Evolutionary conservation across 495 filamentous ascomycete genomes (phyloP).

Genomic region (Podospora tetraspora): DNA sequence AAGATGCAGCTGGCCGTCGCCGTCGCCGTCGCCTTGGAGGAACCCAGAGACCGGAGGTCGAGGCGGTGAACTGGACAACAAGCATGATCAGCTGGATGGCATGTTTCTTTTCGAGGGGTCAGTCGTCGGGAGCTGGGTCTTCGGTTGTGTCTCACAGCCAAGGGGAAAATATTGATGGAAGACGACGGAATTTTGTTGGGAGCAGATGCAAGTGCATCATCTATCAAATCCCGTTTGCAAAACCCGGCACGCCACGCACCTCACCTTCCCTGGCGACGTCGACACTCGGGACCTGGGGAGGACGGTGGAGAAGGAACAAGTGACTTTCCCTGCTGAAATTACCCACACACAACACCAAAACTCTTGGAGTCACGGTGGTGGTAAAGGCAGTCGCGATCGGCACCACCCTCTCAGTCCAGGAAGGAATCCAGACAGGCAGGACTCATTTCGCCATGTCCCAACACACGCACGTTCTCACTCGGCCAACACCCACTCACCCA

Average conservation of each 20-base stretch:
- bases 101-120: neutral
- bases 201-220: constrained; percentile 5
- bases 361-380: neutral
- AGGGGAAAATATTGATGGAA: neutral
- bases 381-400: neutral
- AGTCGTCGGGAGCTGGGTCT: neutral
- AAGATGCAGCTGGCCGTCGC: constrained; percentile 4
- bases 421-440: neutral
- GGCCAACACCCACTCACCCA: neutral
- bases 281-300: neutral
- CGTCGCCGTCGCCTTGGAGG: neutral
- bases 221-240: neutral
- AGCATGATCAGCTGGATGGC: neutral
- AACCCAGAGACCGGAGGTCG: constrained; percentile 1
- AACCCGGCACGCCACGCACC: neutral
- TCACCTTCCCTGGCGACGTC: neutral
- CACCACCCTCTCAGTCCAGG: neutral
- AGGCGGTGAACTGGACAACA: neutral
- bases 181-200: neutral
- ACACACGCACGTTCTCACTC: neutral
- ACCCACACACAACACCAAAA: neutral
- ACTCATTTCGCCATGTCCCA: constrained; percentile 8
- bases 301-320: neutral
- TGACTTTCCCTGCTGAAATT: neutral
- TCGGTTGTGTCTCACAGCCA: neutral